Evolutionary conservation across 768 basidiomycete species (phyloP), one percentile per base, ranked within the genome.

Genomic region (Astraeus odoratus): DNA sequence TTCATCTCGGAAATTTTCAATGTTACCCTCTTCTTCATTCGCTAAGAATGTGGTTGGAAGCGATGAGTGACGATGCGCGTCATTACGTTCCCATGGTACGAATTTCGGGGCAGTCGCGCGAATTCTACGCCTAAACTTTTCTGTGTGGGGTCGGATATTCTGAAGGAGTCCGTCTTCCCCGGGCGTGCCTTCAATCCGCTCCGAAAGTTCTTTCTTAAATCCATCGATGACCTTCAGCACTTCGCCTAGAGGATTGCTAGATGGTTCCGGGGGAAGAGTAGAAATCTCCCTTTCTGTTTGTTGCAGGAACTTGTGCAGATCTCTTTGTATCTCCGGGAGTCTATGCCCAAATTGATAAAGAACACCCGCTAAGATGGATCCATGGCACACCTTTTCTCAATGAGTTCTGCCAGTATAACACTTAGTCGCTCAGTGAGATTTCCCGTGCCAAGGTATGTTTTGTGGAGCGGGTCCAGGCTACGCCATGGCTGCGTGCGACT

Each of bases 371-470:
- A 12, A 10, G 12, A 12, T 31, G 30, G 30, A 31, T 9, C 3
- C 9, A n/a, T 24, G 16, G 58, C 66, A 2, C 40, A 83, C 86
- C 80, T 65, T 49, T 77, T 78, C 0, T 72, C 61, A 29, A 87
- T 83, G 3, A 84, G 61, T 23, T 80, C 76, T 0, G 82, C 82
- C 0, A 90, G 57, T 6, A 84, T 73, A 0, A 60, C 50, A 45
- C 84, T 83, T 33, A 88, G 59, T 4, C 75, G 65, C 18, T 74
- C 73, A 0, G 78, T 75, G 0, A 87, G 66, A 41, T 74, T 77
- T 18, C 47, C 50, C 0, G 85, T 86, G 2, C 81, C 66, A 1
- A 87, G 58, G 42, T 74, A 76, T 5, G 67, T 67, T 44, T 75
- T 73, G 47, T 76, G 75, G 12, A 68, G 60, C 0, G 58, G 15